A percentile compares a stretch with the other conserved stretches of the same genome.
phyloP scores from a whole-genome alignment of 495 filamentous ascomycete genomes.

The Immersiella caudata region DNA sequence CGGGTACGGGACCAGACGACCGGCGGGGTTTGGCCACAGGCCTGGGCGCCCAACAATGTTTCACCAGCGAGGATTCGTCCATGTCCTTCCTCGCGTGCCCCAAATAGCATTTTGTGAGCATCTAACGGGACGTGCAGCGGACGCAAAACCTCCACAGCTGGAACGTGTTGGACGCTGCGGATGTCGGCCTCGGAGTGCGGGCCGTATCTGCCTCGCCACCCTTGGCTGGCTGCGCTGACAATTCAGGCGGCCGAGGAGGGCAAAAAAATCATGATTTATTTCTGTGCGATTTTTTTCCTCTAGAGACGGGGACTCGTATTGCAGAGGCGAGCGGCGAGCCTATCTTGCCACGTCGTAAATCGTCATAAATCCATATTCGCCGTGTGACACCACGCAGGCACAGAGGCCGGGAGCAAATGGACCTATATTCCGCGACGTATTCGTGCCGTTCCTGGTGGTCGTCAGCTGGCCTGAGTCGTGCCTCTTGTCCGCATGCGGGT shows the following conservation, averaged over 20 bases:
- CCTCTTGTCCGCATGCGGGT: constrained; percentile 33
- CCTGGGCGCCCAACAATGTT: constrained; percentile 1
- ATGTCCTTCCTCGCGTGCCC: constrained; percentile 4
- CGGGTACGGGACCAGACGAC: constrained; percentile 17
- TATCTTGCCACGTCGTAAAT: constrained; percentile 29
- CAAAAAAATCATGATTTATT: background rate
- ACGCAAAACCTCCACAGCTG: background rate
- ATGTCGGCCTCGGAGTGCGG: background rate
- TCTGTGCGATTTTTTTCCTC: background rate
- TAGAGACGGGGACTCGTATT: background rate
- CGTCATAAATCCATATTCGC: constrained; percentile 23
- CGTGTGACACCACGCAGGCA: constrained; percentile 11
- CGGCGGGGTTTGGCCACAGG: background rate
- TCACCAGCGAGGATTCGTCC: constrained; percentile 11
- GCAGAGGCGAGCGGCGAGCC: background rate
- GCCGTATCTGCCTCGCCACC: background rate
- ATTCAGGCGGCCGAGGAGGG: background rate
- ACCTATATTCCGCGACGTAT: background rate
- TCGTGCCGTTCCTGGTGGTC: constrained; percentile 15
- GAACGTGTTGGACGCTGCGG: background rate
- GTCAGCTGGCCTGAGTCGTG: constrained; percentile 27
- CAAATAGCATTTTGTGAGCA: constrained; percentile 5
- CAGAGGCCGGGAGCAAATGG: background rate
- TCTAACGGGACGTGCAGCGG: background rate
- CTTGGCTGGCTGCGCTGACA: background rate